Conservation (phyloP, 2,329 filamentous ascomycete genomes). For the Didymella sp. region DNA sequence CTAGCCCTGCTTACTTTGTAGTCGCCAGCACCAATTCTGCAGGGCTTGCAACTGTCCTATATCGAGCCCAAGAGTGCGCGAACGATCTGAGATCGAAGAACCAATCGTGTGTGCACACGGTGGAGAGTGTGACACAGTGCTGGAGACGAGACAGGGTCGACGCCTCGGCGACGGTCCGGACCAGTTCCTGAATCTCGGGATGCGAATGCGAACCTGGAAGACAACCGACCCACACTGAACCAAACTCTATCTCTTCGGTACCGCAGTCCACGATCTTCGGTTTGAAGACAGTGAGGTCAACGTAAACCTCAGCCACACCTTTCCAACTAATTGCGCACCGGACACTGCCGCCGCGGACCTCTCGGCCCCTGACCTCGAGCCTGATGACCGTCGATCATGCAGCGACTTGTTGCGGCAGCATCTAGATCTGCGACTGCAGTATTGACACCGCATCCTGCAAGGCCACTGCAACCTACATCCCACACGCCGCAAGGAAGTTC, state of each 20-base stretch:
- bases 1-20: neutral
- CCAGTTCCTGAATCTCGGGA: neutral
- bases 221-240: neutral
- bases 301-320: neutral
- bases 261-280: neutral
- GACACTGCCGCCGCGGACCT: neutral
- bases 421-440: neutral
- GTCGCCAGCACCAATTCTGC: neutral
- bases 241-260: neutral
- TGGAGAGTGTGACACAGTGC: neutral
- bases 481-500: neutral
- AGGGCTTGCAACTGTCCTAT: neutral
- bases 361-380: neutral
- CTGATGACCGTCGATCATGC: neutral
- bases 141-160: neutral
- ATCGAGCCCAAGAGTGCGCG: neutral
- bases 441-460: neutral
- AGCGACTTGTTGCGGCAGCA: neutral
- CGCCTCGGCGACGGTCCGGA: neutral
- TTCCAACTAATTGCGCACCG: neutral
- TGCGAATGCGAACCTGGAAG: neutral
- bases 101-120: neutral
- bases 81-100: neutral
- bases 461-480: neutral
- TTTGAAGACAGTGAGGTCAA: neutral